These are phyloP conservation scores for Lenwebbia sp. DNA, from an alignment of 345 rosid genomes.

Conservation along the genomic window DNA sequence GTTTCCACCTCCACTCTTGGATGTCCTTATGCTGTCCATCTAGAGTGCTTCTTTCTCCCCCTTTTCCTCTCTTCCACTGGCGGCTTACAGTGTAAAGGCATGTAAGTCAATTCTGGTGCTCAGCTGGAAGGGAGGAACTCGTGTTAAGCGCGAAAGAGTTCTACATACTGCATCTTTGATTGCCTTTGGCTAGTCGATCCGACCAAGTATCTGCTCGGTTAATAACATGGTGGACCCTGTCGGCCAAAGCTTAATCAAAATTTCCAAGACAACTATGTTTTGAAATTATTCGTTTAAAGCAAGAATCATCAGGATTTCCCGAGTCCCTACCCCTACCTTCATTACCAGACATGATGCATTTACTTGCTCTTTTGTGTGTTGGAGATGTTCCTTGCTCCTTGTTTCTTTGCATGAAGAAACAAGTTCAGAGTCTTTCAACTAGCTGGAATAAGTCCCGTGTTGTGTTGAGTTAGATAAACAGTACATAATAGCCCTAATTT, in stretches of 20 bases:
- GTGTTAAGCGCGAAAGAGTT: background rate
- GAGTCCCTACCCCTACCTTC: background rate
- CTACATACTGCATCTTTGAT: background rate
- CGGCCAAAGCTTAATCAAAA: background rate
- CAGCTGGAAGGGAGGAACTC: background rate
- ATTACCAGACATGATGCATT: background rate
- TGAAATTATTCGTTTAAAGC: background rate
- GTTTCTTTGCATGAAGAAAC: background rate
- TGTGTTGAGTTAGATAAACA: background rate
- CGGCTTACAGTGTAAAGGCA: background rate
- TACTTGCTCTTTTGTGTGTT: background rate
- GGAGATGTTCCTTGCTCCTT: background rate
- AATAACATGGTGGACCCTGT: background rate
- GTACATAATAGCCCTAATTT: background rate
- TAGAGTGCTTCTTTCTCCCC: background rate
- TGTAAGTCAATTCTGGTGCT: background rate
- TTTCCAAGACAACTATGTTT: background rate
- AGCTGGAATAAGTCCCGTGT: background rate
- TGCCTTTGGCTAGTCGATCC: background rate
- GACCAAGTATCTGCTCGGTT: background rate
- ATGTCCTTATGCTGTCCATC: background rate
- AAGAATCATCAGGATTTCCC: background rate
- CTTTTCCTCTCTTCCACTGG: background rate
- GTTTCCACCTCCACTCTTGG: background rate
- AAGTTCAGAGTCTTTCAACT: background rate